phyloP scores from a whole-genome alignment of 805 yeast species.

The Metschnikowia baotianmanensis region DNA sequence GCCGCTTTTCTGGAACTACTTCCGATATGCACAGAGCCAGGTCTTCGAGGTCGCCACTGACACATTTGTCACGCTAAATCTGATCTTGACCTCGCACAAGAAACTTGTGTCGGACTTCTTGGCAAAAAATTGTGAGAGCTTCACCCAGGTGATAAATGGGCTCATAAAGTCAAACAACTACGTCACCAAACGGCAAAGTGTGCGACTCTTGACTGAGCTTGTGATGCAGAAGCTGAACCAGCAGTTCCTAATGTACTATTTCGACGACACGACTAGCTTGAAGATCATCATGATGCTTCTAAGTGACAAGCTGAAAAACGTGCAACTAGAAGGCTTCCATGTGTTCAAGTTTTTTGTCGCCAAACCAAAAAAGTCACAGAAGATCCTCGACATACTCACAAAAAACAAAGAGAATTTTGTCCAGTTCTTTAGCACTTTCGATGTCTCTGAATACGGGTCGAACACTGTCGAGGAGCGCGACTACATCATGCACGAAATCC shows the following conservation, averaged over 20 bases:
- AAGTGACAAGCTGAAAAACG: conserved; percentile 84
- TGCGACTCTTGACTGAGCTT: conserved; percentile 69
- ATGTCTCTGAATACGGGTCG: conserved; percentile 60
- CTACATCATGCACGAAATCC: conserved; percentile 73
- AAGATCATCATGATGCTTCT: conserved; percentile 83
- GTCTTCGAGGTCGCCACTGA: conserved; percentile 91
- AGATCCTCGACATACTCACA: conserved; percentile 73
- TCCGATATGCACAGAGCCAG: conserved; percentile 69
- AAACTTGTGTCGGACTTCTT: conserved; percentile 71
- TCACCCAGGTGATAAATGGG: conserved; percentile 62
- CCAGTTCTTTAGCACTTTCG: conserved; percentile 64
- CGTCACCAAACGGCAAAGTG: conserved; percentile 89
- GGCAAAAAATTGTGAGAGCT: conserved; percentile 50
- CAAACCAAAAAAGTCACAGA: conserved; percentile 84
- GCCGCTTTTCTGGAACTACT: conserved; percentile 75
- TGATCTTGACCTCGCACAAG: conserved; percentile 67
- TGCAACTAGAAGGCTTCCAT: conserved; percentile 88
- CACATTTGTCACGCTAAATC: conserved; percentile 74
- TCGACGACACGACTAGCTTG: conserved; percentile 76
- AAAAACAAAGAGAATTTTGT: conserved; percentile 81
- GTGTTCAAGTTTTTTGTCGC: conserved; percentile 95
- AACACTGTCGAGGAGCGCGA: conserved; percentile 75
- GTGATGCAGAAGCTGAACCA: conserved; percentile 71
- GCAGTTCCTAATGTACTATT: conserved; percentile 69
- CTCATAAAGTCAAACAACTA: conserved; percentile 77